Conservation (phyloP, 1,284 basidiomycete genomes). For the Malassezia japonica region DNA sequence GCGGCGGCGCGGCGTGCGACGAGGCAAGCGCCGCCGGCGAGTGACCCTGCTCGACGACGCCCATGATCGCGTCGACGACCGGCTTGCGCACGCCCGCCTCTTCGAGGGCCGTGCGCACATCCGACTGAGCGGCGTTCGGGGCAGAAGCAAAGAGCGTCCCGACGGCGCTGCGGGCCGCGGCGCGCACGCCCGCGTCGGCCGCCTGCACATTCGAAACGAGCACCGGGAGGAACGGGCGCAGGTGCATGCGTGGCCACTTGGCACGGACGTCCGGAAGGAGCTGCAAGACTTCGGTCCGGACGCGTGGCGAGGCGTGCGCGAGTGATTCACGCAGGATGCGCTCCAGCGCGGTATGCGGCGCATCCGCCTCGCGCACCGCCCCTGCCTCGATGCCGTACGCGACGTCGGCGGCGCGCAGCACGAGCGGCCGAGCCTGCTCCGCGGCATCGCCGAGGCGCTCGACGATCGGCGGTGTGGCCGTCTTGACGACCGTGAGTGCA, state of each 20-base stretch:
- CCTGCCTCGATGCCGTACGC: neutral
- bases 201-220: conserved; percentile 82
- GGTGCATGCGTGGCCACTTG: conserved; percentile 55
- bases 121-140: conserved; percentile 71
- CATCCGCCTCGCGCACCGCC: conserved; percentile 6
- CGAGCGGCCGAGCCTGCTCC: neutral
- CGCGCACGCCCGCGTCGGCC: conserved; percentile 76
- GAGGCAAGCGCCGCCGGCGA: neutral
- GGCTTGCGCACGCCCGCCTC: conserved; percentile 60
- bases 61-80: neutral
- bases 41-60: neutral
- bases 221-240: conserved; percentile 68
- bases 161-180: conserved; percentile 68
- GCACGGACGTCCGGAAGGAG: conserved; percentile 23
- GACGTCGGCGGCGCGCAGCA: neutral
- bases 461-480: neutral
- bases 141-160: conserved; percentile 74
- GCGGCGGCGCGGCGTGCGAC: neutral
- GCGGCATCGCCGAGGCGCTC: conserved; percentile 7
- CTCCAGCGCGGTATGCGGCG: neutral
- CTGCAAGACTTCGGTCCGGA: conserved; percentile 15
- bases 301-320: neutral
- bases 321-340: neutral
- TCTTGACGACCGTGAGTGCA: conserved; percentile 8
- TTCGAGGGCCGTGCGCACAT: conserved; percentile 81